phyloP scores from a whole-genome alignment of 805 yeast genomes.

The Yarrowia porcina region DNA sequence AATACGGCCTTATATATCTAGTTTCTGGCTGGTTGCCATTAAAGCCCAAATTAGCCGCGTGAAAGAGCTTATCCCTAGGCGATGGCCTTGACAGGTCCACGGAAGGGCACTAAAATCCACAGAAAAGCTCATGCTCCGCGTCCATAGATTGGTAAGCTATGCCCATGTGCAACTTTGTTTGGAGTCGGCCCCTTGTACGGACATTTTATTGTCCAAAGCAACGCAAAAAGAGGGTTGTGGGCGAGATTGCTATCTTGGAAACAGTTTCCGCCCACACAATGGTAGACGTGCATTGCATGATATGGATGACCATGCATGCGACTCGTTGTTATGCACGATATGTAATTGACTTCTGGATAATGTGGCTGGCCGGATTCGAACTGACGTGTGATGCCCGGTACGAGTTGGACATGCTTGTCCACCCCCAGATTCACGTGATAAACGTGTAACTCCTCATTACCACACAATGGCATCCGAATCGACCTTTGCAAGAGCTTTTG shows the following conservation, averaged over 20 bases:
- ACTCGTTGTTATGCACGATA: background rate
- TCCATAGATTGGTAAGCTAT: background rate
- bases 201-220: background rate
- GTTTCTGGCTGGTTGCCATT: background rate
- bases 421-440: background rate
- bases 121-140: background rate
- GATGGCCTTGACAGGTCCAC: background rate
- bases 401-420: no score
- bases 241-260: background rate
- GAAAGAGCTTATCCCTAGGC: background rate
- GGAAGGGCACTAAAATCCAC: background rate
- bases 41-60: background rate
- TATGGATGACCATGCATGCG: background rate
- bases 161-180: background rate
- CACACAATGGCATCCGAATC: slow-evolving; percentile 20
- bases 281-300: background rate
- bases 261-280: background rate
- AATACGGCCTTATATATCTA: background rate
- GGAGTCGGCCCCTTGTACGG: background rate
- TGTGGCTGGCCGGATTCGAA: background rate
- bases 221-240: background rate
- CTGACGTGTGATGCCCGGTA: background rate
- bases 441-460: background rate
- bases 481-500: slow-evolving; percentile 18
- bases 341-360: background rate